Conservation (phyloP, 345 rosid species). For the Ceriops tagal region DNA sequence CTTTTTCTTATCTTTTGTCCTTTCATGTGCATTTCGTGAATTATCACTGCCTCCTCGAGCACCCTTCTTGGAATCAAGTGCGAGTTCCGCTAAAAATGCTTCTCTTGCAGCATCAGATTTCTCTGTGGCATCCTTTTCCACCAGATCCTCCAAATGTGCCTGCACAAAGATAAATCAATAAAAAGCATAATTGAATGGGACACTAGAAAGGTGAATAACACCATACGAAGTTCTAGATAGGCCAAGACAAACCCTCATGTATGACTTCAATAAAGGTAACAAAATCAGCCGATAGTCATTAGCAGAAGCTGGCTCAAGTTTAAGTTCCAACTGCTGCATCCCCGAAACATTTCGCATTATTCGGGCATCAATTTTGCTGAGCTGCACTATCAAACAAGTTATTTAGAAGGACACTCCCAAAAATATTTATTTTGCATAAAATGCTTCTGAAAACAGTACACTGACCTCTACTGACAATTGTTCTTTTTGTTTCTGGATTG, state of each 20-base stretch:
- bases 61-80: conserved; percentile 75
- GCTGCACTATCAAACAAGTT: conserved; percentile 44
- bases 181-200: not conserved
- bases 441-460: conserved; percentile 16
- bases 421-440: conserved; percentile 5
- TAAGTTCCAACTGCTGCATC: conserved; percentile 83
- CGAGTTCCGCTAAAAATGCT: conserved; percentile 92
- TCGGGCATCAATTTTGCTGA: conserved; percentile 75
- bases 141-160: conserved; percentile 87
- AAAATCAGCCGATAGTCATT: conserved; percentile 63
- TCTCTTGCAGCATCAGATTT: conserved; percentile 98
- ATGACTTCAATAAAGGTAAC: conserved; percentile 71
- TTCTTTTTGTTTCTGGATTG: conserved; percentile 77
- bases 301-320: conserved; percentile 67
- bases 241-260: conserved; percentile 65
- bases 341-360: conserved; percentile 64
- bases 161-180: conserved; percentile 16
- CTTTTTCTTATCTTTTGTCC: conserved; percentile 81
- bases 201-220: conserved; percentile 13
- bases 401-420: conserved; percentile 5
- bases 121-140: conserved; percentile 92
- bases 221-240: conserved; percentile 7
- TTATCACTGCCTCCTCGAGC: conserved; percentile 54
- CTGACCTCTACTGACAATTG: conserved; percentile 73
- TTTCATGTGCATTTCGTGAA: conserved; percentile 59